Base-by-base conservation (phyloP, 805 yeast genomes). In the Lipomyces orientalis region DNA sequence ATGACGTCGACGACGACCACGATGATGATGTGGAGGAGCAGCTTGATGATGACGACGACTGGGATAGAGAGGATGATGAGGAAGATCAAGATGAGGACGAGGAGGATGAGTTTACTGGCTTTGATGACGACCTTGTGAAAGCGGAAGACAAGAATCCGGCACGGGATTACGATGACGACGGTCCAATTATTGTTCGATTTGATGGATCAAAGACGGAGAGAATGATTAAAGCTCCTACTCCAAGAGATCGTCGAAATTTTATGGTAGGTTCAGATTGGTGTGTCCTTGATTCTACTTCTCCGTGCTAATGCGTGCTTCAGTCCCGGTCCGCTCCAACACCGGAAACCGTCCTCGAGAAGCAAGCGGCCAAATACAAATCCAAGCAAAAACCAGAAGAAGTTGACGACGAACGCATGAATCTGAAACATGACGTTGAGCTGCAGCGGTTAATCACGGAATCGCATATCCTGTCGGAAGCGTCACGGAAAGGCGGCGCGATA, bases 391-490 rank as follows among this genome's bases (percentile, higher is more conserved):
- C 34, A 31, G 49, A 57, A 64, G 61, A 70, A 73, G 64, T 46
- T n/a, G 64, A 65, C 52, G 65, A 64, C 25, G 82, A 81, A 8
- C 75, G 76, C 37, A 82, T 85, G 33, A 85, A 89, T 71, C 75
- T 88, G 65, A 85, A 87, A 64, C 88, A 90, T 74, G 94, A 89
- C 75, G 73, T 89, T 39, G 90, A 86, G 64, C 81, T 90, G 54
- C 92, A 90, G 73, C 78, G 93, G 60, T 80, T 90, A 29, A 79
- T 90, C 37, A 81, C 81, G 66, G 94, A 90, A 75, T 88, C 93
- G 0, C 93, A 89, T 73, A 88, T 90, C 56, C 79, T 81, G 31
- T 74, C 78, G 2, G 79, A 78, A 57, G 77, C 78, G 22, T 52
- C 70, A 34, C 57, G 60, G 22, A 66, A 65, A 29, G 62, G 52